Evolutionary conservation across 1,284 basidiomycete genomes (phyloP).

Genomic region (Phylloboletellus chloephorus): DNA sequence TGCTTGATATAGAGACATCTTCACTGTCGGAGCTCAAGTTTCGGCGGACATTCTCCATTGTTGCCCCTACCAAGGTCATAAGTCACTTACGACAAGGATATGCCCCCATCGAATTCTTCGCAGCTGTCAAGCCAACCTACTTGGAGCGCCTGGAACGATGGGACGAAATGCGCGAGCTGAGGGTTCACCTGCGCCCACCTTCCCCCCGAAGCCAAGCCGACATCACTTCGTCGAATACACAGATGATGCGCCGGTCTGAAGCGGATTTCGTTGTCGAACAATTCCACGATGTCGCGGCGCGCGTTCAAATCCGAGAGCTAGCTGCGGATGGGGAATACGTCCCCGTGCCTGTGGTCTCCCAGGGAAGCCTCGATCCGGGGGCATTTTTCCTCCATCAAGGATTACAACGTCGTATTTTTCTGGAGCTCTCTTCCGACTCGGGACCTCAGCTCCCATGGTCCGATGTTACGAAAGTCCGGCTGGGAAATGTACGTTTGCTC

Average conservation of each 20-base stretch:
- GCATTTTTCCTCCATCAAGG: slow-evolving; percentile 91
- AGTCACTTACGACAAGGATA: slow-evolving; percentile 70
- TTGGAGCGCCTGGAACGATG: slow-evolving; percentile 84
- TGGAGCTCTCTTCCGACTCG: slow-evolving; percentile 82
- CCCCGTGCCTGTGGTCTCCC: slow-evolving; percentile 79
- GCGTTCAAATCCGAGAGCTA: slow-evolving; percentile 84
- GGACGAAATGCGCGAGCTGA: slow-evolving; percentile 82
- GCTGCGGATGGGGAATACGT: slow-evolving; percentile 79
- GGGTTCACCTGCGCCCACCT: slow-evolving; percentile 35
- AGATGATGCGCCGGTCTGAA: slow-evolving; percentile 85
- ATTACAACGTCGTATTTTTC: slow-evolving; percentile 76
- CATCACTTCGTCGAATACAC: slow-evolving; percentile 39
- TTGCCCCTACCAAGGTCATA: slow-evolving; percentile 68
- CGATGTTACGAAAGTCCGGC: slow-evolving; percentile 67
- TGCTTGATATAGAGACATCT: slow-evolving; percentile 68
- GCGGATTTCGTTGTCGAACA: slow-evolving; percentile 89
- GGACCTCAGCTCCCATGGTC: slow-evolving; percentile 87
- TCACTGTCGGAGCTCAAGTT: slow-evolving; percentile 76
- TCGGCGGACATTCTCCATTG: slow-evolving; percentile 73
- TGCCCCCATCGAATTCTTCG: slow-evolving; percentile 86
- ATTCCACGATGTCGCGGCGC: slow-evolving; percentile 83
- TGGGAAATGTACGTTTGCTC: slow-evolving; percentile 82
- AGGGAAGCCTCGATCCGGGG: slow-evolving; percentile 77
- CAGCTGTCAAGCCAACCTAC: slow-evolving; percentile 73
- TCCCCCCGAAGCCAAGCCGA: slow-evolving; percentile 31